Base-by-base conservation (phyloP, 2,329 filamentous ascomycete genomes). In the Cladophialophora yegresii region DNA sequence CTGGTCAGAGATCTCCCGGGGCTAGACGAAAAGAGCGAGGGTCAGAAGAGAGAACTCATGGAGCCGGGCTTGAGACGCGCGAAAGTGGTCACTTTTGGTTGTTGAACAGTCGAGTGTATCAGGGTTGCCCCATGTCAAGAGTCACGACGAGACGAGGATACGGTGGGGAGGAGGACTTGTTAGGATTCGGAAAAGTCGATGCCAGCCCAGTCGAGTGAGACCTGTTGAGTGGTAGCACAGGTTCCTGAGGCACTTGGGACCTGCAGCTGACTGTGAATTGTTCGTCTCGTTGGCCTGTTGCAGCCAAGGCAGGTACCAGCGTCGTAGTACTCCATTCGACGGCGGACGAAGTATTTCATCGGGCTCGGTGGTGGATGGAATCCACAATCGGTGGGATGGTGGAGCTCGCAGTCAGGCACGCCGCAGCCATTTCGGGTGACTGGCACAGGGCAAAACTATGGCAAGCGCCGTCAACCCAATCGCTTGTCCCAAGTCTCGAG, bases 41-140 rank as follows among this genome's bases (percentile, higher is more conserved):
- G 49, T 16, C 49, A 32, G 58, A 28, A 65, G 36, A 40, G 32
- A 51, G 40, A 58, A n/a, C 30, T 33, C 49, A 51, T 49, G 47
- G 28, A 60, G 61, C 32, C 28, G 63, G 47, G 49, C 47, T 32
- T 62, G 56, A 67, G 62, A 58, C 62, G 49, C 57, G 53, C 53
- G 49, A 58, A 63, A 47, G 57, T 26, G 57, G 9, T 45, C 26
- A n/a, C 61, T 58, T 67, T 61, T 62, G 50, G 53, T 54, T 36
- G 47, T 36, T 57, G 22, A 62, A 54, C 16, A 63, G 20, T 47
- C 50, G 45, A 50, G 59, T 63, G 60, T 63, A 57, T 67, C 66
- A 67, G 66, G 63, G 66, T 54, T 63, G 45, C 58, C 62, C 66
- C 66, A 58, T 64, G 65, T 57, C n/a, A 6, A 61, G 55, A 26